Base-by-base conservation (phyloP, 202 grass and related monocot species). In the Setaria italica region DNA sequence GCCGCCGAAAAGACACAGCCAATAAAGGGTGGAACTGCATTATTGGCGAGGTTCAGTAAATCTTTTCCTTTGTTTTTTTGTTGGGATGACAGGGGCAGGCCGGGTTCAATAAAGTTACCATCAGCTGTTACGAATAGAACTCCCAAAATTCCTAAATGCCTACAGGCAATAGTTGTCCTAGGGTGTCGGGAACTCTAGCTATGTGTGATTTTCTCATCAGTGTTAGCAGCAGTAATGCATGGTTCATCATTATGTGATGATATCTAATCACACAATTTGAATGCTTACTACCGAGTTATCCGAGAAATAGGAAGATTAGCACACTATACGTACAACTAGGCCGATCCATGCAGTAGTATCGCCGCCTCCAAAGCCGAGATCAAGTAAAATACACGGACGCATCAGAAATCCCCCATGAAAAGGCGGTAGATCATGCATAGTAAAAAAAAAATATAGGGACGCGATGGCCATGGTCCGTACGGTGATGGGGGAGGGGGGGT, bases 351-450 rank as follows among this genome's bases (percentile, higher is more conserved):
- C 46, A 7, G 59, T 25, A 41, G 13, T 30, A 56, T 41, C 70
- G 21, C 25, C 34, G 33, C 60, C 72, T 85, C 74, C 21, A 60
- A 79, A 37, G 75, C 25, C 25, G 39, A 6, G 58, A 75, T 76
- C 78, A 80, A 63, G 49, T 56, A 59, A 53, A 72, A 81, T 53
- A 75, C 9, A 54, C 16, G 11, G 49, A 32, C 78, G 11, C 32
- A 15, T 14, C 81, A 62, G 11, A 73, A 63, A 85, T 85, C 78
- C 70, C 29, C 64, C 78, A 85, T 85, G 83, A 72, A 82, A 81
- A 82, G 83, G 54, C 67, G 54, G 2, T 21, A 82, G 80, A 71
- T 72, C 67, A 58, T 29, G 25, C 29, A 2, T 13, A 69, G 53
- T 82, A 50, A 83, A 81, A 56, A 29, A 81, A 50, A 83, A 81